Evolutionary conservation across 176 grass and related monocot species (phyloP), one percentile per base, ranked within the genome.

Genomic region (Musa acuminata): DNA sequence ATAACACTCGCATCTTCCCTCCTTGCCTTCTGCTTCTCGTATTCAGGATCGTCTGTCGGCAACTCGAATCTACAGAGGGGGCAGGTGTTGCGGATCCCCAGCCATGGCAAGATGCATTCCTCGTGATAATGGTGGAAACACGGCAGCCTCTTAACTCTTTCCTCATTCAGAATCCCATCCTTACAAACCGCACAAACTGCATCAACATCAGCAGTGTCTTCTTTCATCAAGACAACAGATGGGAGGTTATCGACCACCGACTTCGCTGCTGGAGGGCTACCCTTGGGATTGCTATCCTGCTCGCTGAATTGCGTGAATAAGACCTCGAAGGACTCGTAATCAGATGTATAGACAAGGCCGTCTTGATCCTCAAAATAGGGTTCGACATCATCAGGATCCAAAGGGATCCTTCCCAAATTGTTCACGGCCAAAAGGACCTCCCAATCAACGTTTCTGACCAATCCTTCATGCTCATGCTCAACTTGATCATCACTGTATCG

Each of bases 151-250:
- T 68, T 68, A 12, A 43, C 25, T 43, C 25, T 68, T 43, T 68
- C 27, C 66, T 68, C 26, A 12, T 8, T 13, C 25, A 68, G 10
- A 9, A 68, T 68, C 4, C 23, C 66, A n/a, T 57, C 89, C 75
- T 89, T 92, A 85, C 92, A 96, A 68, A 92, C 87, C 8, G 92
- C 89, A 80, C 92, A 92, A 82, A 74, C 74, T 20, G 67, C 17
- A 27, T 80, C 80, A 75, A 55, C 73, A 49, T 59, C 25, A 4
- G 11, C 79, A 23, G 55, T 51, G 62, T 88, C 81, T 29, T 71
- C 82, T 75, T 86, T 74, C 14, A 71, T 69, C 53, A 69, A 78
- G 58, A 71, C 71, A 54, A 92, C 84, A n/a, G 74, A 87, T 7
- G 81, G 87, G 57, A 96, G 89, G 83, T 78, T 78, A 65, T 92